Evolutionary conservation across 768 basidiomycete species (phyloP), one percentile per base, ranked within the genome.

Genomic region (Roridomyces roridus): DNA sequence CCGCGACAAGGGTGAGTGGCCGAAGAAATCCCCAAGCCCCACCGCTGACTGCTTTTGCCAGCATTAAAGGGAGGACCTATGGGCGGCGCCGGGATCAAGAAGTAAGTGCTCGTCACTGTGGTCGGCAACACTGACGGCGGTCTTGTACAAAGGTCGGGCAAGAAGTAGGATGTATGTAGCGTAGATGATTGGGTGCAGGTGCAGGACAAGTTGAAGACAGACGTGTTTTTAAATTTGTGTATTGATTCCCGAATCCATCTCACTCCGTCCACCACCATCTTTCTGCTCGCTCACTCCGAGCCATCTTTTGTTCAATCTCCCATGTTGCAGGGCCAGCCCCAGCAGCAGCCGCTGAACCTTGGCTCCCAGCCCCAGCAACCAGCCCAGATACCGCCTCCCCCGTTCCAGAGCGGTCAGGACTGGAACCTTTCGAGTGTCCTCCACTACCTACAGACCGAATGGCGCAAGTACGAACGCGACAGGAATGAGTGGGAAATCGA

Each of bases 401-500:
- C 61, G 23, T 63, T 63, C n/a, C 61, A 63, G 48, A 63, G 61
- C 29, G 61, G 61, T 37, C 92, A 94, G 72, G 94, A 96, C 74
- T 92, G 91, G 72, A 97, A 89, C 43, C 86, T 98, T 50, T 96
- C 95, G 6, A 90, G 86, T 67, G 95, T 98, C 56, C 82, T 99
- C 59, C 97, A 99, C 78, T 99, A 94, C 73, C 83, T 98, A 47
- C 97, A 99, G 78, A 94, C 93, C 20, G 97, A 99, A 80, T 98
- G 96, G 94, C 83, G 97, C 60, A 83, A 93, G 57, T 98, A 97
- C 69, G 97, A 98, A 74, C 88, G 96, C 72, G 97, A 99, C 77
- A 84, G 96, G 68, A 99, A 99, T 71, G 97, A 99, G 77, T 99
- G 96, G 96, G 97, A 99, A 81, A 99, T 99, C 67, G 97, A 98